Evolutionary conservation across 805 yeast genomes (phyloP).

Genomic region (Candida boidinii): DNA sequence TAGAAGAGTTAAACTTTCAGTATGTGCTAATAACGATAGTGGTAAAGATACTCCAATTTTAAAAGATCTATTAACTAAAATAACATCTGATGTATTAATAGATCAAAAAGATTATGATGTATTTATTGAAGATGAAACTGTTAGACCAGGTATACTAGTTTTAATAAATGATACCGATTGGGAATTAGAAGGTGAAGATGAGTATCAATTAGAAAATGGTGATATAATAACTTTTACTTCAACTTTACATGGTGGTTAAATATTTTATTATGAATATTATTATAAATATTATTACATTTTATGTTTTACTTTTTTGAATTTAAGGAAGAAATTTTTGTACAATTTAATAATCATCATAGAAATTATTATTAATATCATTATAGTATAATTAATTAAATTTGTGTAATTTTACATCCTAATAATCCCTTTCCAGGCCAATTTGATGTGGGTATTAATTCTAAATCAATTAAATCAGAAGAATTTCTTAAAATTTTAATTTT

Average conservation of each 20-base stretch:
- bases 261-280: background rate
- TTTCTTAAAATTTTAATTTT: constrained; percentile 16
- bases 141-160: constrained; percentile 89
- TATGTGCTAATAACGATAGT: too few species aligned
- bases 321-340: background rate
- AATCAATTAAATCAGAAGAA: constrained; percentile 11
- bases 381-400: constrained; percentile 19
- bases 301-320: background rate
- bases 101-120: constrained; percentile 60
- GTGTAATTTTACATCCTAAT: constrained; percentile 56
- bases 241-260: constrained; percentile 88
- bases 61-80: constrained; percentile 46
- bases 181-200: constrained; percentile 90
- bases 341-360: background rate
- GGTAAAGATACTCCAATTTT: constrained; percentile 25
- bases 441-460: constrained; percentile 34
- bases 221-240: constrained; percentile 85
- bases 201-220: constrained; percentile 63
- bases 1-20: constrained; percentile 40
- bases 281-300: background rate
- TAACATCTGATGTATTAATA: constrained; percentile 45
- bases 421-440: constrained; percentile 62
- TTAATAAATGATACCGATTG: constrained; percentile 92
- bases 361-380: background rate
- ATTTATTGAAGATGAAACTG: constrained; percentile 72